Evolutionary conservation across 2,329 filamentous ascomycete genomes (phyloP).

Genomic region (Colletotrichum chrysophilum): DNA sequence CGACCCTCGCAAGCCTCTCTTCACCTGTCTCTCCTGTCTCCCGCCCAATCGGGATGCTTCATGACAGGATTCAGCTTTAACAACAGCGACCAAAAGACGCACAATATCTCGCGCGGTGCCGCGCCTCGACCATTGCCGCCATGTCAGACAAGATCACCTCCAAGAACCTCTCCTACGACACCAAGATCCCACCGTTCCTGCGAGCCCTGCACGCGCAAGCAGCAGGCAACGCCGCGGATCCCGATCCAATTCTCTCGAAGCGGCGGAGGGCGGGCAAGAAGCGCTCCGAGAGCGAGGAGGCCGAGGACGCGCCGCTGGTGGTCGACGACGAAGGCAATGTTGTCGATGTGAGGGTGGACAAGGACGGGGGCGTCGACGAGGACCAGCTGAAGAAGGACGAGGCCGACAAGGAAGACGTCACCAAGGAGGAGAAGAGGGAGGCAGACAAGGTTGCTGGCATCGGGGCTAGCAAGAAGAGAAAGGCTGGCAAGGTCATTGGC

Average conservation of each 20-base stretch:
- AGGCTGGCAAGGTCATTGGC: conserved; percentile 56
- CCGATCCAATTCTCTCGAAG: conserved; percentile 57
- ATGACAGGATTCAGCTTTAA: background rate
- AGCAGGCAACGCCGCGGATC: conserved; percentile 50
- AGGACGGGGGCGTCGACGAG: conserved; percentile 47
- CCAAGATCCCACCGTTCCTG: conserved; percentile 65
- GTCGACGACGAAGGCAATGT: conserved; percentile 76
- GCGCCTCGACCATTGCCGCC: conserved; percentile 21
- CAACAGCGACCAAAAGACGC: background rate
- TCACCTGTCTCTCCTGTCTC: background rate
- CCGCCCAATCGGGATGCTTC: background rate
- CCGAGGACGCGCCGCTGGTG: conserved; percentile 78
- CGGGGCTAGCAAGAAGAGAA: conserved; percentile 59
- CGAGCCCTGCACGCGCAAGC: conserved; percentile 59
- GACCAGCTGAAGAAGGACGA: conserved; percentile 31
- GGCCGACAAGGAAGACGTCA: conserved; percentile 26
- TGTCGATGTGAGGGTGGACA: conserved; percentile 52
- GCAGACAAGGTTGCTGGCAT: conserved; percentile 43
- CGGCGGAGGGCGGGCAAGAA: conserved; percentile 56
- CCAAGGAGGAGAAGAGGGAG: conserved; percentile 30
- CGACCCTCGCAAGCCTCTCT: background rate
- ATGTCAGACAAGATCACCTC: conserved; percentile 69
- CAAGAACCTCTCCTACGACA: conserved; percentile 73
- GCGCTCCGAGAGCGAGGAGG: conserved; percentile 69
- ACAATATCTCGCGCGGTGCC: conserved; percentile 14